phyloP scores from a whole-genome alignment of 2,329 filamentous ascomycete species.

The Ophiostoma sp. region DNA sequence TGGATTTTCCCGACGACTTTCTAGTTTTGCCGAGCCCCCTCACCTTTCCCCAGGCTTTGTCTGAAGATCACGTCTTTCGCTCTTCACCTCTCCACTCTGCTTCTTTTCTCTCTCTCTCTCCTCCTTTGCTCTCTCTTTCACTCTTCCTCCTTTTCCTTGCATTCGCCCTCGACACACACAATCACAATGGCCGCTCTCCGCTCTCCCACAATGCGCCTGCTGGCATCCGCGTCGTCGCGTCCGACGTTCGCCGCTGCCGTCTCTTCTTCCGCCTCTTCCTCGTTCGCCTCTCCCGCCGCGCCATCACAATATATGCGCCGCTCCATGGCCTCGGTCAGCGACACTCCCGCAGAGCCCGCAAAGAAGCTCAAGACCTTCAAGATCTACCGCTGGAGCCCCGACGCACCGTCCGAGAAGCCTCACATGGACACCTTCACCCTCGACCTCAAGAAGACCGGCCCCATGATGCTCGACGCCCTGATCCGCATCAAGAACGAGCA shows the following conservation, averaged over 20 bases:
- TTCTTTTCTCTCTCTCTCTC: neutral
- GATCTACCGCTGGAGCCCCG: conserved; percentile 98
- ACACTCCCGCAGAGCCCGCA: conserved; percentile 44
- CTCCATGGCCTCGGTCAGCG: conserved; percentile 50
- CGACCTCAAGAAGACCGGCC: conserved; percentile 97
- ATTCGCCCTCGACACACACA: neutral
- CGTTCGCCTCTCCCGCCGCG: conserved; percentile 28
- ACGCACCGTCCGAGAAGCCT: conserved; percentile 86
- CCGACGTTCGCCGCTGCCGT: conserved; percentile 18
- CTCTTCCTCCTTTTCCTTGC: neutral
- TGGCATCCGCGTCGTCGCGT: conserved; percentile 35
- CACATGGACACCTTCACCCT: conserved; percentile 91
- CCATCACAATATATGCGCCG: conserved; percentile 36
- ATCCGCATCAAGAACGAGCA: conserved; percentile 99
- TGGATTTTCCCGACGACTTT: neutral
- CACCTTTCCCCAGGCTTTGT: neutral
- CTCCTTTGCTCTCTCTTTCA: neutral
- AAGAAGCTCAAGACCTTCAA: conserved; percentile 87
- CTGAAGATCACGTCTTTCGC: neutral
- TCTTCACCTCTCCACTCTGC: neutral
- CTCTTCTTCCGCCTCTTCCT: conserved; percentile 32
- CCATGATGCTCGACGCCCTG: conserved; percentile 95
- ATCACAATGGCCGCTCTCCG: conserved; percentile 55
- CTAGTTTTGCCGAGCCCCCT: conserved; percentile 7
- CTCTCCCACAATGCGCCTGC: conserved; percentile 49